Conservation (phyloP, 116 monocot genomes). For the Iris pallida region DNA sequence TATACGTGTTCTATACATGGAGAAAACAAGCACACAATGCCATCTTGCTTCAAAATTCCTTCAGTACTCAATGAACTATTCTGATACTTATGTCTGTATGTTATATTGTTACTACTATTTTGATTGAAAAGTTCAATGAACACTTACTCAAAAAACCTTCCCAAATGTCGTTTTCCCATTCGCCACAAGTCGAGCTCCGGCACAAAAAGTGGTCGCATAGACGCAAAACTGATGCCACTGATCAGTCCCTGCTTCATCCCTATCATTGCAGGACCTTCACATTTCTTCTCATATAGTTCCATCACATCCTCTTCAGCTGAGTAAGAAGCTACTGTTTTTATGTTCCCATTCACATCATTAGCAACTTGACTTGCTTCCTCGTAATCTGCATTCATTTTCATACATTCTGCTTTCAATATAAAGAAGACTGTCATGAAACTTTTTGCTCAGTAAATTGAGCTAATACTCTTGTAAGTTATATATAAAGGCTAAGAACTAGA, state of each 20-base stretch:
- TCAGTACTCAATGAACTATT: too few relatives aligned
- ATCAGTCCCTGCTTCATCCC: conserved; percentile 19
- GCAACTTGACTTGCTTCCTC: conserved; percentile 15
- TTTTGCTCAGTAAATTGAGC: neutral
- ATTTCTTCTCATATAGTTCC: conserved; percentile 15
- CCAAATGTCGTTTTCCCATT: conserved; percentile 7
- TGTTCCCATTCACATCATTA: neutral
- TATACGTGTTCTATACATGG: too few relatives aligned
- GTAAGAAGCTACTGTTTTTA: conserved; percentile 9
- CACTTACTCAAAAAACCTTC: conserved; percentile 3
- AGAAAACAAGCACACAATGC: too few relatives aligned
- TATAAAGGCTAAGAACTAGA: too few relatives aligned
- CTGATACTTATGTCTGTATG: too few relatives aligned
- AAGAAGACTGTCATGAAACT: neutral
- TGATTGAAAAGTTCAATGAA: neutral
- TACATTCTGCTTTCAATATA: neutral
- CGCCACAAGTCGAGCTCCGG: conserved; percentile 12
- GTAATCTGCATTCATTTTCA: conserved; percentile 15
- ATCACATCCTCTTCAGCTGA: conserved; percentile 15
- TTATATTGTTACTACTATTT: too few relatives aligned
- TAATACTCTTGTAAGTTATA: too few relatives aligned
- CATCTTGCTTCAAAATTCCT: too few relatives aligned
- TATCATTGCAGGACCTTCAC: conserved; percentile 6
- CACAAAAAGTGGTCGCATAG: conserved; percentile 14
- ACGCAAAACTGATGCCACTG: conserved; percentile 13